Evolutionary conservation across 2,329 filamentous ascomycete genomes (phyloP), one percentile per base, ranked within the genome.

Genomic region (Trichoderma simmonsii): DNA sequence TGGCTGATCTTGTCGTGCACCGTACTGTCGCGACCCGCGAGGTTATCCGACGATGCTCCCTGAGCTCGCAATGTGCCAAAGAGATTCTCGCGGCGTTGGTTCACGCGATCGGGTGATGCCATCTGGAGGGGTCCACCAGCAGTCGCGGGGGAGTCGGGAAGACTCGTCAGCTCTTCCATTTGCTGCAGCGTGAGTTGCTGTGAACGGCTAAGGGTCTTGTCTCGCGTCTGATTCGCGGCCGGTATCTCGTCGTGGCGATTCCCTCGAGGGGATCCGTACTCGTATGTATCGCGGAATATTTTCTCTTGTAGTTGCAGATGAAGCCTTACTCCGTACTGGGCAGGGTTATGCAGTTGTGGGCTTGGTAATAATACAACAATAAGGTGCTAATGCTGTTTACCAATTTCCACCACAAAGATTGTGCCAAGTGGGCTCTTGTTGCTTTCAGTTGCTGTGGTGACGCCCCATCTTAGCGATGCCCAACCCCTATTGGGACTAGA

Each of bases 1-100:
- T 92, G 91, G 77, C 88, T 90, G 74, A 93, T 91, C 77, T 90
- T 89, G 73, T 91, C 88, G 76, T 90, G 85, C 6, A 92, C 89
- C 26, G 88, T 88, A 76, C 87, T 89, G 73, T 89, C 88, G 74
- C 88, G 85, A 71, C 48, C 21, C 11, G 57, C 18, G 18, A 60
- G 57, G 57, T 18, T 18, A 9, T 60, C 57, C 21, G 30, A n/a
- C n/a, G 62, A 21, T 15, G 62, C 36, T 18, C 61, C 61, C 71
- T 82, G 83, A 77, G 73, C 78, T 74, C 78, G 80, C 59, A 76
- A 76, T 51, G 82, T 78, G 30, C 81, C 77, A 75, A 83, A 79
- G 70, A 82, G 75, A 70, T 81, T 77, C 18, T 82, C 81, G 48
- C 81, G 78, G 69, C 81, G 79, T 74, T 85, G 83, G 78, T 92